These are phyloP conservation scores for Ustanciosporium gigantosporum DNA, from an alignment of 1,284 basidiomycete genomes.

Conservation along the genomic window DNA sequence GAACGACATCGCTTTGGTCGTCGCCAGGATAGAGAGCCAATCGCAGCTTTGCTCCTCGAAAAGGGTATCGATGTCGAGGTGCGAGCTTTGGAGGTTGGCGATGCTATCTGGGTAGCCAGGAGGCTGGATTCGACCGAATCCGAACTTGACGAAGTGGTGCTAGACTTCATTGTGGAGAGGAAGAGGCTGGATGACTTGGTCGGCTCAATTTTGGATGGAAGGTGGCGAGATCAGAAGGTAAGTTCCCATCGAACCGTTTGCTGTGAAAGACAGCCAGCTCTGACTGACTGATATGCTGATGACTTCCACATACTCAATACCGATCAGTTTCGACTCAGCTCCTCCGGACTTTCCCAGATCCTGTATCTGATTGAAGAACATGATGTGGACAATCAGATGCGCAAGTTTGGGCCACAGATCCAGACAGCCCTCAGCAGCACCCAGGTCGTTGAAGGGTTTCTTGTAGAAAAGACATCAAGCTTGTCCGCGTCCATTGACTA, in stretches of 20 bases:
- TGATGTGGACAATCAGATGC: constrained; percentile 60
- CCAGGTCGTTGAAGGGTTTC: constrained; percentile 67
- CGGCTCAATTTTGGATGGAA: constrained; percentile 65
- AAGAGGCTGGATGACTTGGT: constrained; percentile 67
- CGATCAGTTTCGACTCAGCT: constrained; percentile 64
- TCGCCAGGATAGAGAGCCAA: constrained; percentile 16
- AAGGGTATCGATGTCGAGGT: constrained; percentile 64
- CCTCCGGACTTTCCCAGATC: constrained; percentile 64
- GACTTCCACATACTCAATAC: no score
- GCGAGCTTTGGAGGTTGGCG: constrained; percentile 65
- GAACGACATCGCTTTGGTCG: constrained; percentile 60
- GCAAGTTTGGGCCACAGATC: constrained; percentile 55
- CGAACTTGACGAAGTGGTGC: constrained; percentile 63
- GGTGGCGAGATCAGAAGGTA: constrained; percentile 67
- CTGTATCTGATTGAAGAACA: constrained; percentile 68
- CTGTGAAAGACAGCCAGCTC: no score
- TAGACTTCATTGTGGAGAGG: constrained; percentile 67
- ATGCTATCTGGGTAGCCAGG: constrained; percentile 67
- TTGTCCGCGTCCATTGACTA: constrained; percentile 65
- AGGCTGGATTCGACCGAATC: constrained; percentile 54
- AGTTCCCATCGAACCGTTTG: no score
- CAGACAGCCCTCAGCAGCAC: constrained; percentile 64
- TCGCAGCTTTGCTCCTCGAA: constrained; percentile 36
- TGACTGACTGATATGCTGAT: no score
- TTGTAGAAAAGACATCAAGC: constrained; percentile 65